Percentiles rank a stretch among this genome's conserved stretches.
phyloP scores from a whole-genome alignment of 2,329 filamentous ascomycete genomes.

The Plenodomus biglobosus region DNA sequence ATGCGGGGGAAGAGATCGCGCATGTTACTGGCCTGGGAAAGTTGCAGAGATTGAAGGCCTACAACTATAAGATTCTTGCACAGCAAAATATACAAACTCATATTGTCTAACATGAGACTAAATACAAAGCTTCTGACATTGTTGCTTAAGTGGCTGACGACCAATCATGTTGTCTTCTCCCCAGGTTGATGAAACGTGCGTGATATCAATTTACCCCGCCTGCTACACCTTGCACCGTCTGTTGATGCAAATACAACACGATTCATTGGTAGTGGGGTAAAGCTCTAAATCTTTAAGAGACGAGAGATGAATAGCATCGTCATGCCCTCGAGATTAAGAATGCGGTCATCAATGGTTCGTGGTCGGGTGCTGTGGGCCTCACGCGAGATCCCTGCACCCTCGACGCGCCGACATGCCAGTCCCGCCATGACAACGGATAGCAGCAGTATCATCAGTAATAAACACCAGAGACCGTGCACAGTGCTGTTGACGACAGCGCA shows the following conservation, averaged over 20 bases:
- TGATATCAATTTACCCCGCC: not conserved
- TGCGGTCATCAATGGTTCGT: not conserved
- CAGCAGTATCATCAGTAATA: slow-evolving; percentile 13
- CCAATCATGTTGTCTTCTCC: no score
- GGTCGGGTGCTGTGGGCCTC: not conserved
- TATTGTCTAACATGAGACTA: no score
- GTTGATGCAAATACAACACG: not conserved
- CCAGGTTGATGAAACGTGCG: no score
- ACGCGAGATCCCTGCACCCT: slow-evolving; percentile 19
- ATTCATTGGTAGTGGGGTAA: not conserved
- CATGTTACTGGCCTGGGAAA: no score
- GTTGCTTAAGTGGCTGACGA: no score
- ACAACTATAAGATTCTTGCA: no score
- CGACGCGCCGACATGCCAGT: slow-evolving; percentile 21
- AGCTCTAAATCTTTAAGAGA: not conserved
- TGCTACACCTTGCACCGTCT: not conserved
- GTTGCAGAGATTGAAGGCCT: no score
- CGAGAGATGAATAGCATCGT: not conserved
- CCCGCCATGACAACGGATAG: slow-evolving; percentile 22
- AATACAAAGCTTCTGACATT: no score
- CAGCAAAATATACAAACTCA: no score
- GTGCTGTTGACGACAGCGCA: slow-evolving; percentile 2
- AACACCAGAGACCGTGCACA: not conserved
- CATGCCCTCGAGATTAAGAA: not conserved
- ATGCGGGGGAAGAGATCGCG: no score